These are phyloP conservation scores for Ephemerocybe angulata DNA, from an alignment of 768 basidiomycete genomes.

Conservation along the genomic window DNA sequence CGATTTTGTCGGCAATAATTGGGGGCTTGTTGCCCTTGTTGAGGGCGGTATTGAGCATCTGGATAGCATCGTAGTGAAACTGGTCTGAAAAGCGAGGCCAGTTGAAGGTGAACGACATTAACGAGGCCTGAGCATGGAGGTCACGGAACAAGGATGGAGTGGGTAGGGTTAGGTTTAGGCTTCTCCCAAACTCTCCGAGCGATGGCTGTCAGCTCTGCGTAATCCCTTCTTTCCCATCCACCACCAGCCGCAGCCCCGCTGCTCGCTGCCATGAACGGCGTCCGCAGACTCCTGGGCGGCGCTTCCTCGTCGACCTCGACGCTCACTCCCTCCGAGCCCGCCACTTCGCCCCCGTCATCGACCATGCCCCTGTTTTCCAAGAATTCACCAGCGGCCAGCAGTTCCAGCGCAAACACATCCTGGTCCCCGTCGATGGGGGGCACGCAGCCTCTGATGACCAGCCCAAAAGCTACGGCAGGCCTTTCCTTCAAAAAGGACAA, in stretches of 20 bases:
- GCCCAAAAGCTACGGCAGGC: conserved; percentile 40
- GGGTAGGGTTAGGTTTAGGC: conserved; percentile 19
- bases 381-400: background rate
- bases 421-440: conserved; percentile 3
- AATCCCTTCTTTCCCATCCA: background rate
- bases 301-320: conserved; percentile 29
- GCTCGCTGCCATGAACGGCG: conserved; percentile 56
- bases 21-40: conserved; percentile 98
- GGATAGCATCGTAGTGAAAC: conserved; percentile 93
- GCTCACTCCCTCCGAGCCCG: conserved; percentile 38
- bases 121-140: conserved; percentile 6
- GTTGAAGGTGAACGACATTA: conserved; percentile 88
- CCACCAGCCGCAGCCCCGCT: conserved; percentile 5
- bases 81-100: conserved; percentile 97
- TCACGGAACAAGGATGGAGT: conserved; percentile 12
- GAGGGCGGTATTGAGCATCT: conserved; percentile 94
- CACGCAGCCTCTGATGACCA: conserved; percentile 12
- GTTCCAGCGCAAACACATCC: background rate
- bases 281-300: conserved; percentile 59
- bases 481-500: conserved; percentile 55
- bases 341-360: conserved; percentile 27
- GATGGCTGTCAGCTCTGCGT: background rate
- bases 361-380: conserved; percentile 9
- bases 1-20: conserved; percentile 94
- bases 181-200: background rate